These are phyloP conservation scores for Dioszegia crocea DNA, from an alignment of 768 basidiomycete species.

Conservation along the genomic window DNA sequence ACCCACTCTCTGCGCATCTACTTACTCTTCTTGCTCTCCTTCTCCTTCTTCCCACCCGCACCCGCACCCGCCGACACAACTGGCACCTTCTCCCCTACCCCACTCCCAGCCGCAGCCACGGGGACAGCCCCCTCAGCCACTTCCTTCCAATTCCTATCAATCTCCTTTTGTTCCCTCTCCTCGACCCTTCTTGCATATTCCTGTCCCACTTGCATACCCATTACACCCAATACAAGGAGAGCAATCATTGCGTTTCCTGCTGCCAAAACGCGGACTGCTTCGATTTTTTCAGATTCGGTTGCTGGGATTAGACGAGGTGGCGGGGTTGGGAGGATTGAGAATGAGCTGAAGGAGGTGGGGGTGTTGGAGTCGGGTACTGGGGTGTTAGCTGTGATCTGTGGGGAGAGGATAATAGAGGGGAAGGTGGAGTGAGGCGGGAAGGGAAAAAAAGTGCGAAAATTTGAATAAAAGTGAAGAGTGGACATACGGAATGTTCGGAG, in stretches of 20 bases:
- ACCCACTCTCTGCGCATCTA: slow-evolving; percentile 7
- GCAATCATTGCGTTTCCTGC: slow-evolving; percentile 85
- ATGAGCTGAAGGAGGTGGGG: slow-evolving; percentile 35
- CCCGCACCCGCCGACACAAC: neutral
- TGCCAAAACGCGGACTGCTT: slow-evolving; percentile 73
- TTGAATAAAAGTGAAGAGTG: too few relatives aligned
- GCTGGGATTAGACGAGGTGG: slow-evolving; percentile 34
- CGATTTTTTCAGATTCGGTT: slow-evolving; percentile 63
- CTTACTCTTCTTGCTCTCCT: slow-evolving; percentile 2
- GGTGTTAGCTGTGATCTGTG: neutral
- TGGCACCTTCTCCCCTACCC: too few relatives aligned
- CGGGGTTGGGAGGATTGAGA: slow-evolving; percentile 45
- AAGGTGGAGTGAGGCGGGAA: too few relatives aligned
- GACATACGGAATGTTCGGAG: slow-evolving; percentile 64
- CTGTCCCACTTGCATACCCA: slow-evolving; percentile 65
- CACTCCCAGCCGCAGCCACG: too few relatives aligned
- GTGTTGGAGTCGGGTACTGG: slow-evolving; percentile 41
- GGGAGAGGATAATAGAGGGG: neutral
- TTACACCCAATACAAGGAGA: slow-evolving; percentile 56
- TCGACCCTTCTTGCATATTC: slow-evolving; percentile 72
- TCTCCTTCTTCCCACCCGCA: neutral
- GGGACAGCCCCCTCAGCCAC: neutral
- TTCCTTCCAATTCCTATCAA: slow-evolving; percentile 36
- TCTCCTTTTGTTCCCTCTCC: slow-evolving; percentile 51
- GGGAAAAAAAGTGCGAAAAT: too few relatives aligned